Conservation (phyloP, 768 basidiomycete genomes). For the Brasilioporus rufonigricans region DNA sequence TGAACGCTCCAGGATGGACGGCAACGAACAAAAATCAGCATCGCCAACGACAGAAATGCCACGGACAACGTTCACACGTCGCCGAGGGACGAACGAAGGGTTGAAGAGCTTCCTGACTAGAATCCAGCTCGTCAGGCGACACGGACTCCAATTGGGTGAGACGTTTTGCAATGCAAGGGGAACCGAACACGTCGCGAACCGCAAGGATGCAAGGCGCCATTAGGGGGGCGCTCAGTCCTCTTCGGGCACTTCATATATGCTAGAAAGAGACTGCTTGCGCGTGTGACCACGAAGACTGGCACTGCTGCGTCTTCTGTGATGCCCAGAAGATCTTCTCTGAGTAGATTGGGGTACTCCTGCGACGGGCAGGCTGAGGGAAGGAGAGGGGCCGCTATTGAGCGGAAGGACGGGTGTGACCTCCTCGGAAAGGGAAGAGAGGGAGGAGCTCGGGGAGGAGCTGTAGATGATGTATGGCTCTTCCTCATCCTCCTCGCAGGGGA, state of each 20-base stretch:
- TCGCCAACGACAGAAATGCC: slow-evolving; percentile 13
- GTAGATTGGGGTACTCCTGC: slow-evolving; percentile 6
- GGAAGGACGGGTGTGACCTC: slow-evolving; percentile 28
- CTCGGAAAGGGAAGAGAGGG: slow-evolving; percentile 32
- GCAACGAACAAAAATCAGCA: slow-evolving; percentile 26
- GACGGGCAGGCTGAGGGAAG: slow-evolving; percentile 7
- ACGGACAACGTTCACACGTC: slow-evolving; percentile 14
- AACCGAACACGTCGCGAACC: not conserved
- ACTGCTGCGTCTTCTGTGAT: slow-evolving; percentile 32
- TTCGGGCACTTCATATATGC: slow-evolving; percentile 33
- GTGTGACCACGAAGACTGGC: slow-evolving; percentile 31
- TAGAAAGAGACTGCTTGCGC: slow-evolving; percentile 32
- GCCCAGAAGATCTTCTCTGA: slow-evolving; percentile 19
- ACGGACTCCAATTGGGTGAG: slow-evolving; percentile 3
- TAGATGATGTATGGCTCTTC: slow-evolving; percentile 35
- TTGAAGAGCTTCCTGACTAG: slow-evolving; percentile 6
- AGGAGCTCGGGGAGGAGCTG: slow-evolving; percentile 33
- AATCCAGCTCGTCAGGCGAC: slow-evolving; percentile 21
- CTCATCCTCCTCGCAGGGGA: slow-evolving; percentile 28
- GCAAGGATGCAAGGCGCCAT: not conserved
- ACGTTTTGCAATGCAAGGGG: not conserved
- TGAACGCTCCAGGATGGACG: slow-evolving; percentile 13
- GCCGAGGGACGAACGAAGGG: slow-evolving; percentile 9
- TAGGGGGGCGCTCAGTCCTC: slow-evolving; percentile 20
- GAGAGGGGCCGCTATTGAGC: slow-evolving; percentile 12